Evolutionary conservation across 1,139 yeast species (phyloP), one percentile per base, ranked within the genome.

Genomic region (Saccharomyces uvarum): DNA sequence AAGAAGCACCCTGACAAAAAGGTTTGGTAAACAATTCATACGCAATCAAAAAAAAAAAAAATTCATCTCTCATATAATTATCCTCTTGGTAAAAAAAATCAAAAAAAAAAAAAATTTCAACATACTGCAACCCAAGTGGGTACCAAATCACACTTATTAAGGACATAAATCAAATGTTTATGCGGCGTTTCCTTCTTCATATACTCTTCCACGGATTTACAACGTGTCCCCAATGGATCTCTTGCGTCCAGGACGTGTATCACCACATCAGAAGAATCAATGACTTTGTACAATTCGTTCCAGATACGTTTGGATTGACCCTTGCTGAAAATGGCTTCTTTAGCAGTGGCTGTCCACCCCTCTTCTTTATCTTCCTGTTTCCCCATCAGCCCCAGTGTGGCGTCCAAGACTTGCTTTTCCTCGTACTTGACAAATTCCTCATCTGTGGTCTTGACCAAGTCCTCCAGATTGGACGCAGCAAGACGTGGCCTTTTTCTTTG

Each of bases 61-160:
- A n/a, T n/a, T n/a, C n/a, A n/a, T n/a, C n/a, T n/a, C 21, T 32
- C 46, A 16, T 21, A 13, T 50, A 33, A 49, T 33, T 42, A 51
- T 38, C 44, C 44, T 38, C 16, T 24, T 46, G 27, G 56, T 53
- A 31, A 58, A 54, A 49, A 53, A 49, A 54, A 53, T 50, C 51
- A 51, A 53, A 56, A 56, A 58, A 51, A 52, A 54, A 57, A 57
- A 55, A 61, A 61, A 56, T 51, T 51, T 54, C 69, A 75, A 90
- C 98, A 81, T 88, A 93, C 98, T 69, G 99, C 97, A 67, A 90
- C 97, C 97, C 98, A 93, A 56, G 97, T 93, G 60, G 99, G 99
- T 53, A 95, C 97, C 67, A 93, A 82, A 77, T 93, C 99, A 80
- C 97, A 90, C 80, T 93, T 93, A 80, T 93, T 93, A 72, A 93